Percentiles rank a stretch among this genome's conserved stretches.
These are phyloP conservation scores for Pulicaria dysenterica DNA, from an alignment of 129 eudicot genomes.

Conservation along the genomic window DNA sequence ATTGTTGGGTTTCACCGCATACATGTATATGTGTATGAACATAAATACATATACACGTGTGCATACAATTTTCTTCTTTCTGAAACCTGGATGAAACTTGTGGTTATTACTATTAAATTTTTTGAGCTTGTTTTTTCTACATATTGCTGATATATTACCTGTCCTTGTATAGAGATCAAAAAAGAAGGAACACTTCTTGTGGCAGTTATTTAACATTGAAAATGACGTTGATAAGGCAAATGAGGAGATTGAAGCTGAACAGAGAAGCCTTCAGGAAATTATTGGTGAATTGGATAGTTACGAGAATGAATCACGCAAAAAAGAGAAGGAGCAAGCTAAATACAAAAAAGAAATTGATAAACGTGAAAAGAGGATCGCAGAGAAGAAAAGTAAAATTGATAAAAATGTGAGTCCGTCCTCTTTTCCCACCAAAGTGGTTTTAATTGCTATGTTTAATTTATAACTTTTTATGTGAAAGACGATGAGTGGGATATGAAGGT, in stretches of 20 bases:
- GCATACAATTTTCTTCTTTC: not conserved
- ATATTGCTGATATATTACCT: constrained; percentile 17
- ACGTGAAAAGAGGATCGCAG: constrained; percentile 80
- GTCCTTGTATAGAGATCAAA: constrained; percentile 64
- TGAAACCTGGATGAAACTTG: not conserved
- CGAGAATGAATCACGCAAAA: constrained; percentile 74
- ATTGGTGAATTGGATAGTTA: constrained; percentile 70
- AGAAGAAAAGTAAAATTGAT: constrained; percentile 74
- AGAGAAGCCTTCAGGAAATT: constrained; percentile 69
- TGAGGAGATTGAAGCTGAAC: constrained; percentile 77
- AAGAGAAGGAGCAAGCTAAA: constrained; percentile 76
- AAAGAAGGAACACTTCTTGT: constrained; percentile 89
- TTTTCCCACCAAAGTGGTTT: not conserved
- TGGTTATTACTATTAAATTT: not conserved
- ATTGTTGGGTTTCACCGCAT: not conserved
- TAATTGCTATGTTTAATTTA: not conserved
- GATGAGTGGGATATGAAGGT: too few relatives aligned
- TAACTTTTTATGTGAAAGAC: not conserved
- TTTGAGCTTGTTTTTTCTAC: not conserved
- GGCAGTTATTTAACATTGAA: constrained; percentile 85
- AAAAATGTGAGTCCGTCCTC: constrained; percentile 54
- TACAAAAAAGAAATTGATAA: constrained; percentile 74
- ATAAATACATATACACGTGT: not conserved
- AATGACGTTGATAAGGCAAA: constrained; percentile 75
- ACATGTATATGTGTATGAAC: not conserved